These are phyloP conservation scores for Auricularia heimuer DNA, from an alignment of 768 basidiomycete genomes.

Conservation along the genomic window DNA sequence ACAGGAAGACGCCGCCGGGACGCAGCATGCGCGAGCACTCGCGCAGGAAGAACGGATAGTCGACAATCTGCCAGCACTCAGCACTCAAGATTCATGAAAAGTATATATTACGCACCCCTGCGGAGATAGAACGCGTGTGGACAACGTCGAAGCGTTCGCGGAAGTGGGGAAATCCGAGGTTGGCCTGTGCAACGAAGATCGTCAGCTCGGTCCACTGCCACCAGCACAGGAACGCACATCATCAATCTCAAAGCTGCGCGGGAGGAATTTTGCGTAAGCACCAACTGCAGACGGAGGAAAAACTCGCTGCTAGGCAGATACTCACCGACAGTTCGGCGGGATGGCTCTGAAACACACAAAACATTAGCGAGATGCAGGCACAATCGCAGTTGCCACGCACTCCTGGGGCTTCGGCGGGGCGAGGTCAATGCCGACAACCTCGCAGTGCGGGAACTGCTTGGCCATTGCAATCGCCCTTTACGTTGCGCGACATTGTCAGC, in stretches of 20 bases:
- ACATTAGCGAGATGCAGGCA: neutral
- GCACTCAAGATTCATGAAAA: neutral
- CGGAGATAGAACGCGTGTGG: conserved; percentile 21
- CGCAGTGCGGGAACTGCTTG: conserved; percentile 22
- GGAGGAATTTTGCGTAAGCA: neutral
- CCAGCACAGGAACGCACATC: conserved; percentile 16
- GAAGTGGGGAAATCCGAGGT: conserved; percentile 26
- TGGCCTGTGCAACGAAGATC: conserved; percentile 15
- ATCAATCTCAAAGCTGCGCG: conserved; percentile 25
- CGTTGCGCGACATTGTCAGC: neutral
- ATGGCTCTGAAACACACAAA: conserved; percentile 1
- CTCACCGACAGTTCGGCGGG: conserved; percentile 23
- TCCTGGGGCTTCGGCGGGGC: conserved; percentile 18
- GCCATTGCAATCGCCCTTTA: conserved; percentile 27
- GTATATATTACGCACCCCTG: conserved; percentile 14
- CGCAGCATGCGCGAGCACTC: conserved; percentile 20
- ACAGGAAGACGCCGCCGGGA: conserved; percentile 22
- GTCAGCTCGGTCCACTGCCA: neutral
- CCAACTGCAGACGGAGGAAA: neutral
- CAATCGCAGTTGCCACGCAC: neutral
- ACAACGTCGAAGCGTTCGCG: conserved; percentile 22
- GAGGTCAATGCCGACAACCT: conserved; percentile 26
- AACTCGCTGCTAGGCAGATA: neutral
- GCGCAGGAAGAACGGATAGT: conserved; percentile 19
- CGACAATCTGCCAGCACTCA: conserved; percentile 17